Base-by-base conservation (phyloP, 495 filamentous ascomycete species). In the Chaetomium fimeti region DNA sequence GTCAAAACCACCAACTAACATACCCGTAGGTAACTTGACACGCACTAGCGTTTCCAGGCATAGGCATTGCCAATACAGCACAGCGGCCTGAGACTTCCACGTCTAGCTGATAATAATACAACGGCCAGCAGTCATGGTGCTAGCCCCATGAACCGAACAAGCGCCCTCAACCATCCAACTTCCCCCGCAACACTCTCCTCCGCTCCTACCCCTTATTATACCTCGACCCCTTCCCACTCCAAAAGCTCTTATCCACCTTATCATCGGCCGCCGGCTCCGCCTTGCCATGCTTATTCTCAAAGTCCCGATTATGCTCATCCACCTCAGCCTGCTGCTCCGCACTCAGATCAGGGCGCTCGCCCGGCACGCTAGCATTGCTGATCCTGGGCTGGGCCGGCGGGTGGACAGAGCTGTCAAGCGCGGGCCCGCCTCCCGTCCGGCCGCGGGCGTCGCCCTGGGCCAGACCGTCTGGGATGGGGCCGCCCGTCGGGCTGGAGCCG, bases 171-270 rank as follows among this genome's bases (percentile, higher is more conserved):
- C 8, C 40, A 20, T 27, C 22, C 11, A 9, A 24, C 5, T 27
- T 8, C 22, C 22, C 24, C 20, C 22, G n/a, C 25, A 28, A 25
- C 45, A 25, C 40, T 24, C 47, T 12, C 11, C 18, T n/a, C n/a
- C n/a, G n/a, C n/a, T n/a, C 32, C 16, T 15, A 40, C 13, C 42
- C 36, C 28, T 65, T 60, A 7, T 49, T 52, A 5, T 25, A 16
- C 52, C 64, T 48, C 40, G 45, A 58, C 7, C 69, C 68, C 56
- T 38, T 48, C 9, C 73, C 67, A 24, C 74, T 72, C 80, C 81
- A 83, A 57, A 82, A 83, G 22, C 73, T 76, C 66, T 78, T 77
- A 61, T 82, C 69, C 7, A 83, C 82, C 75, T 81, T 80, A 57
- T 83, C 81, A 5, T 76, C 68, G 11, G 62, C 61, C 0, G 77